Evolutionary conservation across 371 early-diverging fungal genomes (phyloP), one percentile per base, ranked within the genome.

Genomic region (Circinella umbellata): DNA sequence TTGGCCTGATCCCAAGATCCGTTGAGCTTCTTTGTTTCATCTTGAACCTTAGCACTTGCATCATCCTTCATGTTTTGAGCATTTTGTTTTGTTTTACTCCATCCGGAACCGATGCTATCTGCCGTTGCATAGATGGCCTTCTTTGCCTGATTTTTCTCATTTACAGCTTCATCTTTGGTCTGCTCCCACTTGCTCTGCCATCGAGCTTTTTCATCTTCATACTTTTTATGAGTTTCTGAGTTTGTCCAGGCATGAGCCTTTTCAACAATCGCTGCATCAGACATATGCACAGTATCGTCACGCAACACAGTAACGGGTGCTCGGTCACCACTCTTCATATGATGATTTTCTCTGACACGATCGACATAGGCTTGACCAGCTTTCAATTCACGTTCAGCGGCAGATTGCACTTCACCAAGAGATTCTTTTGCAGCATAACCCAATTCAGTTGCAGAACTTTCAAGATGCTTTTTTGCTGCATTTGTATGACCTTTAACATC

Each of bases 321-420:
- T 35, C 67, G 69, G 34, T 69, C 59, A 11, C 81, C 81, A 34
- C 69, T 70, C 64, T 78, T 76, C 49, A 80, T 34, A 49, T 80
- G 78, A 27, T 78, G 78, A 13, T 80, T 69, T 3, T 67, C 60
- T 63, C 63, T 63, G 18, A 67, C 18, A 3, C 49, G 49, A 53
- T 61, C 48, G 14, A 48, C 66, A 20, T 54, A 61, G 6, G 42
- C 60, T 17, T 47, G 59, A 13, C 67, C 71, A 37, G 57, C 64
- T 36, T 67, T 62, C 36, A 61, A 34, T 62, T 62, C 63, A 46
- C 63, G 49, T 14, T 37, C 59, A 20, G 42, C 69, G 9, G 63
- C 57, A 18, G 37, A 14, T 48, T 69, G 39, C 3, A 54, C 36
- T n/a, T 64, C 67, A 7, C 63, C 47, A 20, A 68, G 63, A 9